A percentile compares a stretch with the other conserved stretches of the same genome.
These are phyloP conservation scores for maize (Zea mays) DNA, from an alignment of 176 grass and related monocot genomes.

Conservation along the genomic window Zm-B73-REFERENCE-NAM-5.0 NC_050105.1:22010501-22011000, in stretches of 20 bases:
- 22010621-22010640: background rate
- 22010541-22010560: slow-evolving; percentile 20
- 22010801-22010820: too few species aligned
- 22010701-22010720: background rate
- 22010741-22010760: background rate
- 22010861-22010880: too few species aligned
- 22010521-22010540: slow-evolving; percentile 33
- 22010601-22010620: slow-evolving; percentile 4
- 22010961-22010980: too few species aligned
- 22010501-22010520: slow-evolving; percentile 13
- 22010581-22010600: slow-evolving; percentile 37
- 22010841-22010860: too few species aligned
- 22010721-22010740: background rate
- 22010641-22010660: background rate
- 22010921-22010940: too few species aligned
- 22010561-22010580: slow-evolving; percentile 13
- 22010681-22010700: background rate
- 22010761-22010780: too few species aligned
- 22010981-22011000: too few species aligned
- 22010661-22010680: background rate
- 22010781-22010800: too few species aligned
- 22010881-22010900: too few species aligned
- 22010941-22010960: too few species aligned
- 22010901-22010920: too few species aligned
- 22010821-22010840: too few species aligned